Percentiles rank a stretch among this genome's conserved stretches.
Conservation (phyloP, 352 stramenopile genomes). For the Phytophthora pseudosyringae region DNA sequence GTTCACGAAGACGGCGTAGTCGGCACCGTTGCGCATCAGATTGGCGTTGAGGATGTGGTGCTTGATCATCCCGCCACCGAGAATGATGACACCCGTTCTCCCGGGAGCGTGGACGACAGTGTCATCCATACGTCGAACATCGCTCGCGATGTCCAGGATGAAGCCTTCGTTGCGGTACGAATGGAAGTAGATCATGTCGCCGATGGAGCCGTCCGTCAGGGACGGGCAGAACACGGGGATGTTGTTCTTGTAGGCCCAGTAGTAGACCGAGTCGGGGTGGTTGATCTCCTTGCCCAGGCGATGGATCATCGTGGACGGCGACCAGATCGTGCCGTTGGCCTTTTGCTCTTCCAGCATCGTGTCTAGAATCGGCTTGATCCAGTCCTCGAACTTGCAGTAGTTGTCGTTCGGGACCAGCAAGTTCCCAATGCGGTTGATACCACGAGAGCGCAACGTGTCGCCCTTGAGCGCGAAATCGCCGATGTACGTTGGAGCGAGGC, state of each 20-base stretch:
- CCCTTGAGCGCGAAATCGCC: slow-evolving; percentile 97
- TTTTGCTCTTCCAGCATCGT: slow-evolving; percentile 99
- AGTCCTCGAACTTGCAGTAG: slow-evolving; percentile 99
- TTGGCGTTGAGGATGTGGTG: slow-evolving; percentile 99
- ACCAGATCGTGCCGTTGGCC: slow-evolving; percentile 91
- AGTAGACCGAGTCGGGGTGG: slow-evolving; percentile 98
- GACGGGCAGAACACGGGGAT: slow-evolving; percentile 99
- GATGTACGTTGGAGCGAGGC: slow-evolving; percentile 98
- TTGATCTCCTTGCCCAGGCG: slow-evolving; percentile 97
- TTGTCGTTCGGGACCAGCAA: slow-evolving; percentile 99
- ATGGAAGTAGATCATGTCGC: slow-evolving; percentile 99
- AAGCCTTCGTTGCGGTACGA: slow-evolving; percentile 99
- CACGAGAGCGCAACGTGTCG: slow-evolving; percentile 92
- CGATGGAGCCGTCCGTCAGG: slow-evolving; percentile 99
- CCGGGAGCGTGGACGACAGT: slow-evolving; percentile 94
- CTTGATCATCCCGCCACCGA: slow-evolving; percentile 98
- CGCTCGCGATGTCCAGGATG: slow-evolving; percentile 96
- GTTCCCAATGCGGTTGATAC: slow-evolving; percentile 99
- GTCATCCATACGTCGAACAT: slow-evolving; percentile 99
- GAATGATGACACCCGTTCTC: slow-evolving; percentile 97
- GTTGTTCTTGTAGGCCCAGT: slow-evolving; percentile 99
- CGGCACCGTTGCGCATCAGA: slow-evolving; percentile 99
- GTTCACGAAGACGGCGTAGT: slow-evolving; percentile 99
- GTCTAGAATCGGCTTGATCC: slow-evolving; percentile 96
- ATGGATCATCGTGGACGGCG: slow-evolving; percentile 97